A percentile compares a stretch with the other conserved stretches of the same genome.
These are phyloP conservation scores for Aspergillus sp. DNA, from an alignment of 2,329 filamentous ascomycete genomes.

Conservation along the genomic window DNA sequence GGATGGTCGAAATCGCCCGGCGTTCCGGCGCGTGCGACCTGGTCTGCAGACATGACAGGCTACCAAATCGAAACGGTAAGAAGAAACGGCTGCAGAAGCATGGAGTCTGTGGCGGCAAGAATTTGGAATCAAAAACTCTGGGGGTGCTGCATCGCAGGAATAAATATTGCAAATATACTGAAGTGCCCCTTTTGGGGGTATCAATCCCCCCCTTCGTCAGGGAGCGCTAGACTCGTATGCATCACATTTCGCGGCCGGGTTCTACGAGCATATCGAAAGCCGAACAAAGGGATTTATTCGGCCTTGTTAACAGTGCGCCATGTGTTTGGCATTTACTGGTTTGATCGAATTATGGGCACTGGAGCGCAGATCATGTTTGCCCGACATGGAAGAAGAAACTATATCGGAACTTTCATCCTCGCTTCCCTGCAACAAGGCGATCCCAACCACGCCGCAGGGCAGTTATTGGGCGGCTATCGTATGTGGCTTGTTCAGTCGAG, in stretches of 20 bases:
- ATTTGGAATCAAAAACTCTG: conserved; percentile 24
- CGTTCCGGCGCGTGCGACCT: conserved; percentile 8
- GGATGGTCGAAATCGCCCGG: conserved; percentile 27
- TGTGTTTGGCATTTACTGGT: conserved; percentile 1
- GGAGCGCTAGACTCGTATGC: background rate
- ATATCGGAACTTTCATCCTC: background rate
- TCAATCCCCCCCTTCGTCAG: background rate
- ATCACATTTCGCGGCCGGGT: background rate
- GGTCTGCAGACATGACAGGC: conserved; percentile 20
- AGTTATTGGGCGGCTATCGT: too few relatives aligned
- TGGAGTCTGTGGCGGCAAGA: conserved; percentile 13
- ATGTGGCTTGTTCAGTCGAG: too few relatives aligned
- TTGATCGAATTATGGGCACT: background rate
- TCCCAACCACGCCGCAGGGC: too few relatives aligned
- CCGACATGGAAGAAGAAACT: background rate
- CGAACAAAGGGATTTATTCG: background rate
- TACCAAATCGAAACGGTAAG: too few relatives aligned
- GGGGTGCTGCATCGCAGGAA: background rate
- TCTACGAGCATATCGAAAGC: too few relatives aligned
- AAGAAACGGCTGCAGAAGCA: conserved; percentile 3
- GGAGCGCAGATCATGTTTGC: background rate
- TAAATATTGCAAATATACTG: background rate
- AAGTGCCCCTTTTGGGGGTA: background rate
- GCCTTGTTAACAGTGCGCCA: background rate
- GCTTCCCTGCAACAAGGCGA: background rate